Conservation (phyloP, 768 basidiomycete genomes). For the Suillus spraguei region DNA sequence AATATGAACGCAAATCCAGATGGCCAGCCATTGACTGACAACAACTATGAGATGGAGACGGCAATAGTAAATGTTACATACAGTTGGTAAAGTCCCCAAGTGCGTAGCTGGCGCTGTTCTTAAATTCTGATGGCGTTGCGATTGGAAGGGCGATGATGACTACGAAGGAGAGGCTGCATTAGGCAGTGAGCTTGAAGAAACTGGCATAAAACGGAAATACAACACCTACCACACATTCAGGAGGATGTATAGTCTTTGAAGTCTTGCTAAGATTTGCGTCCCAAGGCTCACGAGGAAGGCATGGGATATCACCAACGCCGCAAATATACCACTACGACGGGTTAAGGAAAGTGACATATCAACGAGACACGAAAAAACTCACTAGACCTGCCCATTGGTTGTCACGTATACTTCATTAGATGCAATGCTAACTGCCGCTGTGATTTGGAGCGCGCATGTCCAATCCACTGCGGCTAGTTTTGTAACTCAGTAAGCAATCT, state of each 20-base stretch:
- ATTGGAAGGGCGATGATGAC: too few relatives aligned
- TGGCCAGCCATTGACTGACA: too few relatives aligned
- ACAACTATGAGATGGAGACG: too few relatives aligned
- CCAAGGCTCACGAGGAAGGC: conserved; percentile 66
- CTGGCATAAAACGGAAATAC: too few relatives aligned
- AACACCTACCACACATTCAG: conserved; percentile 40
- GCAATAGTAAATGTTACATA: too few relatives aligned
- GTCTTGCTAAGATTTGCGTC: conserved; percentile 60
- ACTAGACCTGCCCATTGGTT: conserved; percentile 50
- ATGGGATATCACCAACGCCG: conserved; percentile 59
- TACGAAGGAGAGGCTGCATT: too few relatives aligned
- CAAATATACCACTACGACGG: conserved; percentile 57
- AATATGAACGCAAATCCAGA: too few relatives aligned
- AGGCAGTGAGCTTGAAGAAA: too few relatives aligned
- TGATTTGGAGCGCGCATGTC: conserved; percentile 61
- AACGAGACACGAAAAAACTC: conserved; percentile 35
- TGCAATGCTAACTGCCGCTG: conserved; percentile 49
- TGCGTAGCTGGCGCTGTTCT: too few relatives aligned
- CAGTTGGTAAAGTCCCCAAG: too few relatives aligned
- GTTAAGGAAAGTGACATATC: conserved; percentile 42
- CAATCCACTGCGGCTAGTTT: conserved; percentile 57
- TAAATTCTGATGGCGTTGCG: too few relatives aligned
- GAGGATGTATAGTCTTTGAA: conserved; percentile 55
- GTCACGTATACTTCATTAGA: conserved; percentile 41
- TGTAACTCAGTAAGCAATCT: background rate